These are phyloP conservation scores for Vicia villosa DNA, from an alignment of 306 rosid species.

Conservation along the genomic window DNA sequence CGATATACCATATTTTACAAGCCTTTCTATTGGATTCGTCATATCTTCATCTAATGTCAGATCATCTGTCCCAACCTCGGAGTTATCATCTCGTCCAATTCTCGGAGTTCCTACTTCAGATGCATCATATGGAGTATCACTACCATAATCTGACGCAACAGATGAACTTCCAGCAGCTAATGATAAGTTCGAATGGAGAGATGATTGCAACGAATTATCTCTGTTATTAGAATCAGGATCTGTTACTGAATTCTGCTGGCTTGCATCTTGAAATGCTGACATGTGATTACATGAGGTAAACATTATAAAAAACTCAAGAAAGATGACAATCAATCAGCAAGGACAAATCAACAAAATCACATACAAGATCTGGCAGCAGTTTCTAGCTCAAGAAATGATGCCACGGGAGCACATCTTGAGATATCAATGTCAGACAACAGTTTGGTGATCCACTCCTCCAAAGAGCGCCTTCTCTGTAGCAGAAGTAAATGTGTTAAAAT, in stretches of 20 bases:
- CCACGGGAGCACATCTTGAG: slow-evolving; percentile 92
- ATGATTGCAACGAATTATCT: slow-evolving; percentile 57
- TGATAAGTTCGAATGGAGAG: slow-evolving; percentile 65
- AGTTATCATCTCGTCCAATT: slow-evolving; percentile 75
- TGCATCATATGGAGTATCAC: slow-evolving; percentile 90
- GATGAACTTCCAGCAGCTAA: slow-evolving; percentile 77
- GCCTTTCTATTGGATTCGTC: slow-evolving; percentile 82
- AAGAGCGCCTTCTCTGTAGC: slow-evolving; percentile 92
- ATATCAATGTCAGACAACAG: slow-evolving; percentile 84
- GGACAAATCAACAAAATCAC: slow-evolving; percentile 48
- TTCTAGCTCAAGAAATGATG: slow-evolving; percentile 95
- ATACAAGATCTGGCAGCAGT: slow-evolving; percentile 97
- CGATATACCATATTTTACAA: slow-evolving; percentile 82
- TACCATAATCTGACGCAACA: slow-evolving; percentile 83
- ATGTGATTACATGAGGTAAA: slow-evolving; percentile 37
- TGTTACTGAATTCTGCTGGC: slow-evolving; percentile 59
- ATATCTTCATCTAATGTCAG: slow-evolving; percentile 82
- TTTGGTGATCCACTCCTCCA: slow-evolving; percentile 96
- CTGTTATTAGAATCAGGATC: slow-evolving; percentile 53
- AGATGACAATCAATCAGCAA: slow-evolving; percentile 36
- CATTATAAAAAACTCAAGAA: slow-evolving; percentile 36
- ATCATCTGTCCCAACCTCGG: slow-evolving; percentile 83
- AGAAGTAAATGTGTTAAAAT: slow-evolving; percentile 45
- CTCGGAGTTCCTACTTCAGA: slow-evolving; percentile 86
- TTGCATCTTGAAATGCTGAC: slow-evolving; percentile 89